Conservation (phyloP, 306 rosid genomes). For the Purshia tridentata region DNA sequence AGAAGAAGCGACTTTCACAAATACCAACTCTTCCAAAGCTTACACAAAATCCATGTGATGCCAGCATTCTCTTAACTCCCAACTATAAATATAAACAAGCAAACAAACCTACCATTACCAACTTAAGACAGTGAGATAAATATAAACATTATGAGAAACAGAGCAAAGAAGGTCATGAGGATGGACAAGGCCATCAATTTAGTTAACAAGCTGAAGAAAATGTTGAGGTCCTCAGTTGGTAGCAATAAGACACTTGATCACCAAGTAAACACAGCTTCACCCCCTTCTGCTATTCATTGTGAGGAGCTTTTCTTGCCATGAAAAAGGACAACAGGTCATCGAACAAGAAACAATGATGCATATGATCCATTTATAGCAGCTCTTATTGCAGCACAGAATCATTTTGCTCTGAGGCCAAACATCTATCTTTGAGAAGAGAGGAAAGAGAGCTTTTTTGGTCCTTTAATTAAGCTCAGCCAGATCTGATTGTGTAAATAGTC, state of each 20-base stretch:
- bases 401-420: constrained; percentile 42
- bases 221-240: neutral
- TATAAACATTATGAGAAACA: too few species aligned
- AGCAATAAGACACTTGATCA: neutral
- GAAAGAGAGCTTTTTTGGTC: neutral
- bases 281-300: constrained; percentile 20
- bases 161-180: neutral
- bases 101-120: neutral
- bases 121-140: neutral
- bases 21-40: neutral
- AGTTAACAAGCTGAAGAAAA: constrained; percentile 30
- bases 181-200: constrained; percentile 27
- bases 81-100: neutral
- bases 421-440: constrained; percentile 28
- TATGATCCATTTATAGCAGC: constrained; percentile 24
- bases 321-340: constrained; percentile 1
- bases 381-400: constrained; percentile 31
- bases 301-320: constrained; percentile 38
- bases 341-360: neutral
- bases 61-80: neutral
- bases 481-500: too few species aligned
- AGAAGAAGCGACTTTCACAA: constrained; percentile 10
- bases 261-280: neutral
- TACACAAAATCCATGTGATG: constrained; percentile 15
- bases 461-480: too few species aligned